Evolutionary conservation across 2,329 filamentous ascomycete species (phyloP).

Genomic region (Elsinoe necatrix): DNA sequence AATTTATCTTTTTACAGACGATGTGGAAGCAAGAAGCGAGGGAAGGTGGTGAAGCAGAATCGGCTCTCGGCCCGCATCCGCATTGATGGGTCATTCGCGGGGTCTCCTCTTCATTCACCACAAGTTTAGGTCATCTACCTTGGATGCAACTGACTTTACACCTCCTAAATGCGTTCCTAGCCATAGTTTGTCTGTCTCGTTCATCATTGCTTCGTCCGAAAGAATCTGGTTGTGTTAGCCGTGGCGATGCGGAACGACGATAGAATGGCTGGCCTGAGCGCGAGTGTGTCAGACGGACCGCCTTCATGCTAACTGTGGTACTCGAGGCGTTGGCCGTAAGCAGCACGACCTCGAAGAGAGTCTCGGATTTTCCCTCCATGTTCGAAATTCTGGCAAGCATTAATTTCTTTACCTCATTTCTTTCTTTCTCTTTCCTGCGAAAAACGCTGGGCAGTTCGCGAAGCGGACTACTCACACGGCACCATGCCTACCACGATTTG

Average conservation of each 20-base stretch:
- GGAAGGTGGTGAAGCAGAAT: background rate
- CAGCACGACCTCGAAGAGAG: background rate
- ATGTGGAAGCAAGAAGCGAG: background rate
- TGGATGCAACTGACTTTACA: too few species aligned
- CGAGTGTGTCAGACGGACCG: background rate
- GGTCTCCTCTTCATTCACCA: too few species aligned
- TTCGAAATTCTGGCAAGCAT: background rate
- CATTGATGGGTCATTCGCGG: background rate
- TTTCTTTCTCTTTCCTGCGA: background rate
- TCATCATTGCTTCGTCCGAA: too few species aligned
- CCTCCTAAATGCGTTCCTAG: too few species aligned
- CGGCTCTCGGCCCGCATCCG: background rate
- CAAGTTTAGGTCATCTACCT: too few species aligned
- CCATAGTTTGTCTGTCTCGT: too few species aligned
- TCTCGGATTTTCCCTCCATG: background rate
- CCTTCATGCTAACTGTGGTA: background rate
- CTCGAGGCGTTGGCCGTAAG: background rate
- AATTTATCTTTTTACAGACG: background rate
- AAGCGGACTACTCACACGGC: background rate
- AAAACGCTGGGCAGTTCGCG: background rate
- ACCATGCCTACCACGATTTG: background rate
- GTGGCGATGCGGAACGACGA: too few species aligned
- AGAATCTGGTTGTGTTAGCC: too few species aligned
- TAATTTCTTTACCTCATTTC: background rate
- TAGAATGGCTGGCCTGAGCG: background rate